Conservation (phyloP, 352 stramenopile species). For the Pythium sukuiense region DNA sequence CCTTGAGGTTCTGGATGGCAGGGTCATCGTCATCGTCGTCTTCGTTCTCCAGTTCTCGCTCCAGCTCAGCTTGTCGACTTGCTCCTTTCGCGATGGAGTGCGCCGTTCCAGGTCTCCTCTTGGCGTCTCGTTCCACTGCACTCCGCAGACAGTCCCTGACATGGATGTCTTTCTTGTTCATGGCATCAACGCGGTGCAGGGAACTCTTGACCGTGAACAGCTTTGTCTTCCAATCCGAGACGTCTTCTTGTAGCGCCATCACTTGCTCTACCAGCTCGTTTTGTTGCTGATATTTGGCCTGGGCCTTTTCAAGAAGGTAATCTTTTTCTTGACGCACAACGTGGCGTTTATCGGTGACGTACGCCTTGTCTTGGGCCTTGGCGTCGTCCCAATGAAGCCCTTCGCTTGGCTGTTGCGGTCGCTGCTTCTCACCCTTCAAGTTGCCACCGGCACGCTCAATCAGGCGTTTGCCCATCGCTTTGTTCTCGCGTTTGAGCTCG, state of each 20-base stretch:
- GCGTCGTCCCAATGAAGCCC: slow-evolving; percentile 34
- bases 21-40: slow-evolving; percentile 13
- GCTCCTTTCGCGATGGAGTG: background rate
- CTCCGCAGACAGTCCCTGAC: slow-evolving; percentile 43
- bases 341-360: slow-evolving; percentile 43
- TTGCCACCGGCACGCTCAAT: slow-evolving; percentile 34
- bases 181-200: slow-evolving; percentile 41
- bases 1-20: slow-evolving; percentile 20
- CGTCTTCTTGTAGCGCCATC: slow-evolving; percentile 44
- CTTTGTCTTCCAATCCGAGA: slow-evolving; percentile 40
- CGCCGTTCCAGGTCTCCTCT: background rate
- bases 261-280: slow-evolving; percentile 53
- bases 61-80: background rate
- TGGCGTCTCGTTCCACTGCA: slow-evolving; percentile 6
- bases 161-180: slow-evolving; percentile 63
- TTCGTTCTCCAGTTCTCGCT: slow-evolving; percentile 12
- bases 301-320: slow-evolving; percentile 54
- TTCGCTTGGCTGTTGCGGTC: slow-evolving; percentile 18
- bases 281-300: slow-evolving; percentile 62
- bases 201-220: slow-evolving; percentile 40
- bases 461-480: slow-evolving; percentile 49
- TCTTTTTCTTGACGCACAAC: slow-evolving; percentile 52
- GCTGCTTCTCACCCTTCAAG: slow-evolving; percentile 15
- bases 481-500: slow-evolving; percentile 55
- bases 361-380: slow-evolving; percentile 40